These are phyloP conservation scores for Periconia sp. DNA, from an alignment of 2,329 filamentous ascomycete species.

Conservation along the genomic window DNA sequence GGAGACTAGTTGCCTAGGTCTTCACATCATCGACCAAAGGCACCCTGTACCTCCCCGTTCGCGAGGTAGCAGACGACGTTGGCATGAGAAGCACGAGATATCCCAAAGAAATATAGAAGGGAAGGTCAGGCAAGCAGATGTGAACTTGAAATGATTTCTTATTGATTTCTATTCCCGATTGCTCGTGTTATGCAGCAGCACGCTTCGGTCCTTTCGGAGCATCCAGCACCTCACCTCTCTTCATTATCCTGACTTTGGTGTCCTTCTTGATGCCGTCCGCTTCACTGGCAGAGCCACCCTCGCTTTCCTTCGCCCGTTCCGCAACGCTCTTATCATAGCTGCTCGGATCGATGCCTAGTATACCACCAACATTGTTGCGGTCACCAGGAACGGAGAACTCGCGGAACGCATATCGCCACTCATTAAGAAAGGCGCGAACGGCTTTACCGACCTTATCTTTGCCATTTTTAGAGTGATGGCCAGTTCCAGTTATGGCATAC, in stretches of 20 bases:
- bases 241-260: conserved; percentile 45
- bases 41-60: no score
- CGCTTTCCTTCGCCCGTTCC: conserved; percentile 43
- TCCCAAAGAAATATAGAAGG: no score
- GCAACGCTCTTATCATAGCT: conserved; percentile 60
- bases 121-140: no score
- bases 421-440: conserved; percentile 86
- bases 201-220: conserved; percentile 45
- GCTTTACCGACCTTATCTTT: conserved; percentile 99
- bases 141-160: conserved; percentile 31
- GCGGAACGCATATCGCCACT: conserved; percentile 94
- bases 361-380: conserved; percentile 76
- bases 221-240: conserved; percentile 44
- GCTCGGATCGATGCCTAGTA: conserved; percentile 67
- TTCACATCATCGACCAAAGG: no score
- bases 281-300: conserved; percentile 23
- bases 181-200: conserved; percentile 24
- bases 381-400: conserved; percentile 98
- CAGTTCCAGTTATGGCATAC: conserved; percentile 96
- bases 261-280: conserved; percentile 37
- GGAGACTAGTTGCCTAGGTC: no score
- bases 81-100: no score
- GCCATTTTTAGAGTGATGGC: conserved; percentile 97
- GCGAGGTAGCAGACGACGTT: no score
- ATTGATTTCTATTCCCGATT: conserved; percentile 37